Percentiles rank a stretch among this genome's conserved stretches.
Evolutionary conservation across 495 filamentous ascomycete genomes (phyloP).

Genomic region (Aspergillus cristatus): DNA sequence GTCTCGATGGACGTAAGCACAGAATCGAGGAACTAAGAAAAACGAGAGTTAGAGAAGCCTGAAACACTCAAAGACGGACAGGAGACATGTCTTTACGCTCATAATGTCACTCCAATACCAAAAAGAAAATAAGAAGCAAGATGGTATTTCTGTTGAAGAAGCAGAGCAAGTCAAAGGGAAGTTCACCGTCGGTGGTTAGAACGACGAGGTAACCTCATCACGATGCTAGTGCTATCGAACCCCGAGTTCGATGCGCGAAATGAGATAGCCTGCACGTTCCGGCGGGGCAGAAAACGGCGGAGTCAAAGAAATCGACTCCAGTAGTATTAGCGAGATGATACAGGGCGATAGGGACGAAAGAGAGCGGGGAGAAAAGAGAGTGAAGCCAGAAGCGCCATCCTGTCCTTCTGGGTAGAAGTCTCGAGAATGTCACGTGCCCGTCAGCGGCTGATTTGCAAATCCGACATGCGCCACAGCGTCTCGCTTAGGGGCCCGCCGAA

Average conservation of each 20-base stretch:
- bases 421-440: constrained; percentile 21
- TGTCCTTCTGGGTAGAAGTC: constrained; percentile 15
- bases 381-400: constrained; percentile 12
- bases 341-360: constrained; percentile 1
- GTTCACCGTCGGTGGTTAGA: constrained; percentile 39
- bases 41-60: constrained; percentile 13
- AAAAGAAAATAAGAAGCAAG: not conserved
- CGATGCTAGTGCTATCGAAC: constrained; percentile 20
- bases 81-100: constrained; percentile 32
- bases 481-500: constrained; percentile 30
- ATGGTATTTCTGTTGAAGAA: constrained; percentile 3
- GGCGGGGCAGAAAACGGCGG: not conserved
- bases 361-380: constrained; percentile 7
- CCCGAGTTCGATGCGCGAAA: constrained; percentile 13
- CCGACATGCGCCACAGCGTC: constrained; percentile 20
- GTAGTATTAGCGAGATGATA: too few species aligned
- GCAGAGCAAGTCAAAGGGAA: constrained; percentile 12
- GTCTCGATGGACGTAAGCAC: constrained; percentile 46
- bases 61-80: not conserved
- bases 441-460: not conserved
- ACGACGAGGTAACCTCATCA: constrained; percentile 39
- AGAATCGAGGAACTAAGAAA: constrained; percentile 50
- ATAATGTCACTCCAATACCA: constrained; percentile 19
- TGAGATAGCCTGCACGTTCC: constrained; percentile 7
- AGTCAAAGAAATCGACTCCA: not conserved